Base-by-base conservation (phyloP, 495 filamentous ascomycete genomes). In the Xylaria intraflava region DNA sequence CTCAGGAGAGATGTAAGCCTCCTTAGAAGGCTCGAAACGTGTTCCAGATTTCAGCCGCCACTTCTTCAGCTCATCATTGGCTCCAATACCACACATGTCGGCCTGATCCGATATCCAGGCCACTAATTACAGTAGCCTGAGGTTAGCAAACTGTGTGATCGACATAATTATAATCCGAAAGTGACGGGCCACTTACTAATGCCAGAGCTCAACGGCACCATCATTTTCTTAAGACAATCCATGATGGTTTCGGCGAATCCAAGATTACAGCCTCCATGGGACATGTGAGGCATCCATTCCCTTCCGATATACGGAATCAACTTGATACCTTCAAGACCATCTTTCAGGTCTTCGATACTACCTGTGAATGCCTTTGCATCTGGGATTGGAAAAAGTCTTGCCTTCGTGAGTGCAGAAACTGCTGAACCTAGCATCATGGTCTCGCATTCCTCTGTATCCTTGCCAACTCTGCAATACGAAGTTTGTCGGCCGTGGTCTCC, bases 371-470 rank as follows among this genome's bases (percentile, higher is more conserved):
- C 41, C 16, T 51, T 16, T 3, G 57, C 24, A 7, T 52, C 47
- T 7, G 58, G 57, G 45, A 53, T 17, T 17, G 58, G 58, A 33
- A 52, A 60, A 11, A 60, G 35, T 4, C 53, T 39, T 0, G 22
- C 48, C 19, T 42, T 44, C 1, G 49, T 29, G 9, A 60, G 41
- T 26, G 2, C 11, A 17, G 58, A 29, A n/a, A 60, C 39, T 4
- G 27, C 23, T 9, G 58, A 60, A 30, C 58, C 58, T 2, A 60
- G 27, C 58, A 60, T 53, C 58, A 60, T 60, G 7, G 30, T 20
- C 26, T 60, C 58, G 24, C 58, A 60, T 27, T 44, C 44, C 11
- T 53, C 11, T 3, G 4, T 30, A 24, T 56, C 48, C 24, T 35
- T 44, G 12, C 24, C 30, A 3, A 53, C 23, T 42, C 46, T 56